Conservation (phyloP, 83 land plant species). For the Larix sibirica region DNA sequence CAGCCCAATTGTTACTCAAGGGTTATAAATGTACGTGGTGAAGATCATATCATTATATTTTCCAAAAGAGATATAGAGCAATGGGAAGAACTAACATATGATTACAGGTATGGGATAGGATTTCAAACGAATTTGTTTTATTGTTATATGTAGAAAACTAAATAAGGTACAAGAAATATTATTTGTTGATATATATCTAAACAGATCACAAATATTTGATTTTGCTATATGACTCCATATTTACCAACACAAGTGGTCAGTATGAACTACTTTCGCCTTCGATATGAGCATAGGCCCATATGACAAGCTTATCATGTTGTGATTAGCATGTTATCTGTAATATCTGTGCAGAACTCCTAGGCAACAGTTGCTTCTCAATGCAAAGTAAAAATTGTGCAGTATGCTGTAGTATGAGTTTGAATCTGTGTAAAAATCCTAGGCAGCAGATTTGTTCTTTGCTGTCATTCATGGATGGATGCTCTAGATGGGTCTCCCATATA, state of each 20-base stretch:
- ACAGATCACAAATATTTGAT: neutral
- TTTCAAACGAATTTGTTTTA: neutral
- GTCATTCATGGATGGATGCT: too few species aligned
- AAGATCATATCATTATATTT: constrained; percentile 93
- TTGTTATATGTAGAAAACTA: neutral
- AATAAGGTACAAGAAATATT: neutral
- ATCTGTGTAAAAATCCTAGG: too few species aligned
- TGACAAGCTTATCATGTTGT: neutral
- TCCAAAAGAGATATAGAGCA: constrained; percentile 88
- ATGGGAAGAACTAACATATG: constrained; percentile 96
- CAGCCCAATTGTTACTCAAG: constrained; percentile 99
- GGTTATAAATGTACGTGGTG: constrained; percentile 76
- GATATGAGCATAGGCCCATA: too few species aligned
- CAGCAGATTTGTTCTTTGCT: too few species aligned
- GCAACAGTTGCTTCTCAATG: too few species aligned
- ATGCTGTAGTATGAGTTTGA: too few species aligned
- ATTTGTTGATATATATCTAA: too few species aligned
- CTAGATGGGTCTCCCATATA: too few species aligned
- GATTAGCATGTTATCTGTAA: neutral
- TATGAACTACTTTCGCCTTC: neutral
- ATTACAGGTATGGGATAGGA: constrained; percentile 73
- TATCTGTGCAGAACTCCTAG: too few species aligned
- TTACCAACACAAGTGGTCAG: neutral
- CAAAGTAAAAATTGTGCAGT: too few species aligned
- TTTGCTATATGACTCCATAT: neutral